These are phyloP conservation scores for Inga leiocalycina DNA, from an alignment of 306 rosid genomes.

Conservation along the genomic window DNA sequence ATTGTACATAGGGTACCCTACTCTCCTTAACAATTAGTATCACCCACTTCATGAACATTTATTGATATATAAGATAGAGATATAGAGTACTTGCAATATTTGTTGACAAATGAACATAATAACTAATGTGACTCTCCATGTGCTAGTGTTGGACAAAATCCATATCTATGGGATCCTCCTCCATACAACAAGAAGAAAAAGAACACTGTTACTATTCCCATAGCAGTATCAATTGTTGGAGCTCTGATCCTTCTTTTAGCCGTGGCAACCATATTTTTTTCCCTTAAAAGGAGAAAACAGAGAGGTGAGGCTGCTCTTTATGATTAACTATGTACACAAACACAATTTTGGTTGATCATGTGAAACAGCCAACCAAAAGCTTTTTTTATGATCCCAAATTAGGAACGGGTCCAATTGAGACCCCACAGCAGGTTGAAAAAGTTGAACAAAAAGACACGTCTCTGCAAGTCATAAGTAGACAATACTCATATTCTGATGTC, in stretches of 20 bases:
- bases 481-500: not conserved
- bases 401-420: not conserved
- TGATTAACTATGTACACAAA: not conserved
- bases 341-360: not conserved
- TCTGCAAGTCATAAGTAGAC: not conserved
- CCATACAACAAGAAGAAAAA: conserved; percentile 27
- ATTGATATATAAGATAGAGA: not conserved
- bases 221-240: conserved; percentile 46
- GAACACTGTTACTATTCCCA: conserved; percentile 22
- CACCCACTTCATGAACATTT: not conserved
- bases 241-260: conserved; percentile 23
- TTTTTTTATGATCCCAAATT: not conserved
- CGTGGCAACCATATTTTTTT: conserved; percentile 14
- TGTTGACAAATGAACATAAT: not conserved
- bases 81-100: not conserved
- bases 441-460: not conserved
- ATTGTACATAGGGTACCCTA: not conserved
- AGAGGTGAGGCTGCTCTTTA: conserved; percentile 7
- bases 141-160: conserved; percentile 47
- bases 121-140: not conserved
- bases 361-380: not conserved
- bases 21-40: not conserved
- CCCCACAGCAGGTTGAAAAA: not conserved
- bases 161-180: conserved; percentile 32
- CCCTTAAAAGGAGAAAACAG: conserved; percentile 31